These are phyloP conservation scores for Pilasporangium apinafurcum DNA, from an alignment of 352 stramenopile genomes.

Conservation along the genomic window DNA sequence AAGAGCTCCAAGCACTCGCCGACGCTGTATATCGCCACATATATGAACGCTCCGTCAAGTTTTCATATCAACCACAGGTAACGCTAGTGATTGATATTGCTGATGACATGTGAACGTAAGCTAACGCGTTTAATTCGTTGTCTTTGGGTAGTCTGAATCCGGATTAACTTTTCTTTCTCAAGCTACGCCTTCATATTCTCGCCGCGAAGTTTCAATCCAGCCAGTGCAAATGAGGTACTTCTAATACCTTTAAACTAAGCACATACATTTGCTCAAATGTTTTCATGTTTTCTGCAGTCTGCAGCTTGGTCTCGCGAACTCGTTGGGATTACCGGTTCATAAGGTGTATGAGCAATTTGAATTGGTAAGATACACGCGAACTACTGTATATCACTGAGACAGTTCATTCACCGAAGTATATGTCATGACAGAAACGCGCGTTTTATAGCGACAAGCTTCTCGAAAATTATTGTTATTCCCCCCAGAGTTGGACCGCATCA, in stretches of 20 bases:
- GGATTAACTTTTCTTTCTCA: slow-evolving; percentile 72
- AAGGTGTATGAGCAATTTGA: slow-evolving; percentile 76
- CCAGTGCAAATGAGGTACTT: slow-evolving; percentile 76
- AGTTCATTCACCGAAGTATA: not conserved
- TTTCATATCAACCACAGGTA: slow-evolving; percentile 74
- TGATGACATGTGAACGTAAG: not conserved
- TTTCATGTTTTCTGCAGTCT: no score
- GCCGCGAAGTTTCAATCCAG: slow-evolving; percentile 57
- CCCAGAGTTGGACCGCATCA: slow-evolving; percentile 79
- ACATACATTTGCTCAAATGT: not conserved
- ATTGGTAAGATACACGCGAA: slow-evolving; percentile 25
- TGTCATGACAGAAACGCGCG: not conserved
- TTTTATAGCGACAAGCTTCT: slow-evolving; percentile 63
- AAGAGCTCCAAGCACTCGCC: slow-evolving; percentile 55
- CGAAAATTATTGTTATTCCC: slow-evolving; percentile 79
- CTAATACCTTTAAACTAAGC: not conserved
- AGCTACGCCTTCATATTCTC: slow-evolving; percentile 38
- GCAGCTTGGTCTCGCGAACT: slow-evolving; percentile 71
- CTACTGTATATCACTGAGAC: not conserved
- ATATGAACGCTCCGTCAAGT: slow-evolving; percentile 69
- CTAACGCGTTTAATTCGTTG: not conserved
- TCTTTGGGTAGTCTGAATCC: slow-evolving; percentile 60
- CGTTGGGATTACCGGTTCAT: slow-evolving; percentile 53
- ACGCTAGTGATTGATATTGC: not conserved
- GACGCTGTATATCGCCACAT: slow-evolving; percentile 79